A percentile compares a stretch with the other conserved stretches of the same genome.
Conservation (phyloP, 768 basidiomycete species). For the Amanita muscaria region DNA sequence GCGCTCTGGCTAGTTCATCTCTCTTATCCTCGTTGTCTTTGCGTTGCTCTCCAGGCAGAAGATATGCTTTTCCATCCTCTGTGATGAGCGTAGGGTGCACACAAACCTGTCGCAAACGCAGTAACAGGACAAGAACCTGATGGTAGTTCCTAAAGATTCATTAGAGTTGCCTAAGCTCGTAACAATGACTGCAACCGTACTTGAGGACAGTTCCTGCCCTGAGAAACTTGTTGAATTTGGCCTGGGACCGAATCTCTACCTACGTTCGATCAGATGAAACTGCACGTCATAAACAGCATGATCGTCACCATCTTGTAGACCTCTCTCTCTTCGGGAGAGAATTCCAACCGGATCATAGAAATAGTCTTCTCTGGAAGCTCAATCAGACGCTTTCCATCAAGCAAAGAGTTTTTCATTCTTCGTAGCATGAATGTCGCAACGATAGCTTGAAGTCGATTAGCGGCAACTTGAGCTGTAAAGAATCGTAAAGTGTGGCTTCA, state of each 20-base stretch:
- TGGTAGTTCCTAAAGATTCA: conserved; percentile 38
- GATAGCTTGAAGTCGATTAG: conserved; percentile 50
- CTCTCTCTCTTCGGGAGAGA: conserved; percentile 51
- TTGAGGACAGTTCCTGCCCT: conserved; percentile 61
- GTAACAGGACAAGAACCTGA: conserved; percentile 40
- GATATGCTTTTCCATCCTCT: conserved; percentile 39
- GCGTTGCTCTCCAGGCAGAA: conserved; percentile 31
- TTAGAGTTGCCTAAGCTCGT: not conserved
- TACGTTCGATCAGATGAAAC: conserved; percentile 11
- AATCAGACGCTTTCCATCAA: conserved; percentile 64
- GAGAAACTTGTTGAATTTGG: conserved; percentile 56
- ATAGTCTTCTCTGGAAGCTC: conserved; percentile 52
- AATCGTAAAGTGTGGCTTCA: not conserved
- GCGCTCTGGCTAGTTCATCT: conserved; percentile 39
- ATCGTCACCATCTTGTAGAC: conserved; percentile 46
- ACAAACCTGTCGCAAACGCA: conserved; percentile 59
- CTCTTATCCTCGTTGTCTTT: conserved; percentile 22
- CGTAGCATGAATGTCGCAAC: conserved; percentile 46
- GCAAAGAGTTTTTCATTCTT: conserved; percentile 50
- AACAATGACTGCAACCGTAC: conserved; percentile 16
- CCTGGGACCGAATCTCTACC: conserved; percentile 47
- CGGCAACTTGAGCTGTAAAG: conserved; percentile 39
- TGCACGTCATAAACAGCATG: not conserved
- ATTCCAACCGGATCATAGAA: conserved; percentile 42
- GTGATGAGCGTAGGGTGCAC: conserved; percentile 61